Evolutionary conservation across 2,329 filamentous ascomycete genomes (phyloP).

Genomic region (Keithomyces neogunnii): DNA sequence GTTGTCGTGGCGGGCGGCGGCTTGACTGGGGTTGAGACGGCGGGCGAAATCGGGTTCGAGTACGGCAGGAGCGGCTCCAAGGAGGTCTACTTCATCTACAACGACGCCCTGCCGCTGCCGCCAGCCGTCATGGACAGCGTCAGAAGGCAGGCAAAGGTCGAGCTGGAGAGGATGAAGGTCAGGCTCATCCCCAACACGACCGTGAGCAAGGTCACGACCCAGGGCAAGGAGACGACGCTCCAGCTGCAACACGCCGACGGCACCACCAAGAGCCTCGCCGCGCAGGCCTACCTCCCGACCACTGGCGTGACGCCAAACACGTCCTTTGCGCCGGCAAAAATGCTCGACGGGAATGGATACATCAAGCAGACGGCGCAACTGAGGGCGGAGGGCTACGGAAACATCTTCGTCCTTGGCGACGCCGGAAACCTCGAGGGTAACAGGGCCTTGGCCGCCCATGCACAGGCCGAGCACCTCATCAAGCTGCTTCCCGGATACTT

Average conservation of each 20-base stretch:
- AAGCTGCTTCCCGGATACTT: conserved; percentile 26
- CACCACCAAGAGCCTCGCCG: conserved; percentile 26
- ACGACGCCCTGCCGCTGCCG: conserved; percentile 29
- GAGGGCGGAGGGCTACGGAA: conserved; percentile 23
- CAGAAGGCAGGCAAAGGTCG: conserved; percentile 26
- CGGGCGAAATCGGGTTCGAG: conserved; percentile 41
- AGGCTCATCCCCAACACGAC: conserved; percentile 30
- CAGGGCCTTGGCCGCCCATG: conserved; percentile 22
- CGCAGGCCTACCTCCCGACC: conserved; percentile 39
- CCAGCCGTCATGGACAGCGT: conserved; percentile 25
- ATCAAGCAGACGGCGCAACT: conserved; percentile 30
- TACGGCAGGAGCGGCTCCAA: conserved; percentile 36
- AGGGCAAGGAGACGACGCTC: conserved; percentile 21
- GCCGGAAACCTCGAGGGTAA: conserved; percentile 30
- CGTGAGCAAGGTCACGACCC: conserved; percentile 20
- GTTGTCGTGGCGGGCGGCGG: conserved; percentile 46
- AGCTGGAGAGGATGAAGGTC: conserved; percentile 36
- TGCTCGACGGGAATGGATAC: conserved; percentile 26
- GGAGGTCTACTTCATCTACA: conserved; percentile 35
- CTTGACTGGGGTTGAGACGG: conserved; percentile 40
- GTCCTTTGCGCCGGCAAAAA: conserved; percentile 27
- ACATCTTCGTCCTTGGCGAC: conserved; percentile 38
- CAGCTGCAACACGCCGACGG: conserved; percentile 25
- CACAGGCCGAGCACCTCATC: conserved; percentile 25
- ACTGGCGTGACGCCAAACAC: conserved; percentile 38